These are phyloP conservation scores for Globisporangium uncinulatum DNA, from an alignment of 352 stramenopile species.

Conservation along the genomic window DNA sequence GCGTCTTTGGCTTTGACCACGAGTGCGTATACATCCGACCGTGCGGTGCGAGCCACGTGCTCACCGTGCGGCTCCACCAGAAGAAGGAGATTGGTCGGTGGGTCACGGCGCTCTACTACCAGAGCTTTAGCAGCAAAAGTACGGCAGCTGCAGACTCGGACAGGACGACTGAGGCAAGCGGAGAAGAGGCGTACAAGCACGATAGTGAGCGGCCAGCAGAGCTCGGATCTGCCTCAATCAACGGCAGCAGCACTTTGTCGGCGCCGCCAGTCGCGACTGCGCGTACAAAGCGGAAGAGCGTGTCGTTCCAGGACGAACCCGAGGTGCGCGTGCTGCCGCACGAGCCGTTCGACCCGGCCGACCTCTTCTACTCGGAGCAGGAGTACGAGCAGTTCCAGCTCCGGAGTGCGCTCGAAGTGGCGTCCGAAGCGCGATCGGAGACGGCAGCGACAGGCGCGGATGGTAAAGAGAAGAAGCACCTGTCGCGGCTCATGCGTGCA, in stretches of 20 bases:
- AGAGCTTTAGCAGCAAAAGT: slow-evolving; percentile 25
- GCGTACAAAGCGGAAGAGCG: slow-evolving; percentile 30
- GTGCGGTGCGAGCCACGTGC: slow-evolving; percentile 28
- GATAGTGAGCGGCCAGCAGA: slow-evolving; percentile 13
- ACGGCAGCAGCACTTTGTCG: not conserved
- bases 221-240: not conserved
- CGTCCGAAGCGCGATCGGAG: not conserved
- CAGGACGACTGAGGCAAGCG: slow-evolving; percentile 1
- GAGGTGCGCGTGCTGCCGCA: slow-evolving; percentile 40
- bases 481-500: slow-evolving; percentile 39
- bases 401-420: slow-evolving; percentile 3
- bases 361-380: slow-evolving; percentile 49
- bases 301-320: slow-evolving; percentile 48
- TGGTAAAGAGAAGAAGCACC: slow-evolving; percentile 22
- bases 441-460: not conserved
- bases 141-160: not conserved
- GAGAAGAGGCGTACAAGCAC: slow-evolving; percentile 1
- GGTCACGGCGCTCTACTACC: slow-evolving; percentile 60
- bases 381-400: slow-evolving; percentile 60
- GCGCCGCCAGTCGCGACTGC: not conserved
- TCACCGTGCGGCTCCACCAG: slow-evolving; percentile 51
- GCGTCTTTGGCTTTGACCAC: slow-evolving; percentile 53
- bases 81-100: slow-evolving; percentile 58
- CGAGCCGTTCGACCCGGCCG: slow-evolving; percentile 38
- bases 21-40: slow-evolving; percentile 52